Evolutionary conservation across 75 land plant genomes (phyloP), one percentile per base, ranked within the genome.

Genomic region (Sequoia sempervirens): DNA sequence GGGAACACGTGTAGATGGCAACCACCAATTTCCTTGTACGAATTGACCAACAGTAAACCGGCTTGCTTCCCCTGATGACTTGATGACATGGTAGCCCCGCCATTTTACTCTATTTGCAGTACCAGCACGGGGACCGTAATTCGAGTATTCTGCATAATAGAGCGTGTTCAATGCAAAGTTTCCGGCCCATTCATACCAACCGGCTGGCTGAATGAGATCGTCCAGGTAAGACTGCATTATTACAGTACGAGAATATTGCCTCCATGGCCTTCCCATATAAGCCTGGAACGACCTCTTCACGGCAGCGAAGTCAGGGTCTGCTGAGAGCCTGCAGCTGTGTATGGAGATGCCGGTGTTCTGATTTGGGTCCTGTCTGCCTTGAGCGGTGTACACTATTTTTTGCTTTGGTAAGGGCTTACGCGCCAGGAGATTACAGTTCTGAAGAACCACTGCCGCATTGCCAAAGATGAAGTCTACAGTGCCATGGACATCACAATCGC

Each of bases 401-500:
- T 84, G 88, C 0, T 83, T 86, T 8, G 32, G 18, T 9, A 73
- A 26, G 10, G 83, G 76, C 15, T 18, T 69, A n/a, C 82, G 80
- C 8, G 83, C 88, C 58, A 80, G 10, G n/a, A 87, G 36, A 32
- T 38, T 70, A 36, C 88, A 87, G 41, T 79, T 83, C 61, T 87
- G 88, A 54, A 87, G 81, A 43, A 83, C 86, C 18, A 76, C 88
- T 13, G 73, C 82, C 5, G 76, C 83, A 68, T 87, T 87, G 18
- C 88, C 88, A 58, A 87, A 87, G 70, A 87, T 80, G 82, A 84
- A 87, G 80, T 87, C 88, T 0, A 87, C 82, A 15, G 88, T 87
- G 81, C 88, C 88, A 14, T 53, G n/a, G 80, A 87, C n/a, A 41
- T 46, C 64, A 80, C 86, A 87, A 18, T 84, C 79, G 30, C 83